Evolutionary conservation across 108 stramenopile species (phyloP).

Genomic region (Aurantiochytrium sp.): DNA sequence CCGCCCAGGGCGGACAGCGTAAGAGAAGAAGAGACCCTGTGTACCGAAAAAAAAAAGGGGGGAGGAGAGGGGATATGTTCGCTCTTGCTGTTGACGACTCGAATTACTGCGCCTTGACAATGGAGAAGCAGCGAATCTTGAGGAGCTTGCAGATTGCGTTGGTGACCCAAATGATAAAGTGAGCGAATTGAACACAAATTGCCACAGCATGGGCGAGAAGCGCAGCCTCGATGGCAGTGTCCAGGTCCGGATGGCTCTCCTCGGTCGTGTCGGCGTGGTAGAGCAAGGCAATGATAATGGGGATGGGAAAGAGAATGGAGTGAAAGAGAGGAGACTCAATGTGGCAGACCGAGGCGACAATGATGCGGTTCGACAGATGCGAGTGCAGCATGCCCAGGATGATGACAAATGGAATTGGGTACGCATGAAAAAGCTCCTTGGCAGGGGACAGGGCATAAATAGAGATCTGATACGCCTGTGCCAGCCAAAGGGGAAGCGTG

Average conservation of each 20-base stretch:
- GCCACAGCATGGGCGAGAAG: neutral
- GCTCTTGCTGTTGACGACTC: too few relatives aligned
- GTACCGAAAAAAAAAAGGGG: too few relatives aligned
- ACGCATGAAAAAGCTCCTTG: neutral
- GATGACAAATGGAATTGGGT: neutral
- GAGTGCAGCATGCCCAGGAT: neutral
- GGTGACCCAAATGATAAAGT: neutral
- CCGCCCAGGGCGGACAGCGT: too few relatives aligned
- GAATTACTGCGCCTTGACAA: neutral
- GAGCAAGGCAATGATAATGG: neutral
- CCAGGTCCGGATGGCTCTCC: neutral
- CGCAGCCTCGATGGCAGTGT: neutral
- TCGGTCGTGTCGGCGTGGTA: neutral
- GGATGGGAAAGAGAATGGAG: neutral
- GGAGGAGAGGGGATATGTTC: too few relatives aligned
- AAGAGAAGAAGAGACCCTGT: too few relatives aligned
- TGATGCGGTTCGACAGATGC: conserved; percentile 10
- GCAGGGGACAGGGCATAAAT: neutral
- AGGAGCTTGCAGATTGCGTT: neutral
- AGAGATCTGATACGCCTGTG: neutral
- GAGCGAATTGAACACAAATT: neutral
- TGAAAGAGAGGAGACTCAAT: neutral
- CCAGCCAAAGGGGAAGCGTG: neutral
- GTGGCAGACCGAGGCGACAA: conserved; percentile 14
- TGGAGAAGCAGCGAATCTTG: neutral